A percentile compares a stretch with the other conserved stretches of the same genome.
These are phyloP conservation scores for Dissoconium aciculare DNA, from an alignment of 2,329 filamentous ascomycete species.

Conservation along the genomic window DNA sequence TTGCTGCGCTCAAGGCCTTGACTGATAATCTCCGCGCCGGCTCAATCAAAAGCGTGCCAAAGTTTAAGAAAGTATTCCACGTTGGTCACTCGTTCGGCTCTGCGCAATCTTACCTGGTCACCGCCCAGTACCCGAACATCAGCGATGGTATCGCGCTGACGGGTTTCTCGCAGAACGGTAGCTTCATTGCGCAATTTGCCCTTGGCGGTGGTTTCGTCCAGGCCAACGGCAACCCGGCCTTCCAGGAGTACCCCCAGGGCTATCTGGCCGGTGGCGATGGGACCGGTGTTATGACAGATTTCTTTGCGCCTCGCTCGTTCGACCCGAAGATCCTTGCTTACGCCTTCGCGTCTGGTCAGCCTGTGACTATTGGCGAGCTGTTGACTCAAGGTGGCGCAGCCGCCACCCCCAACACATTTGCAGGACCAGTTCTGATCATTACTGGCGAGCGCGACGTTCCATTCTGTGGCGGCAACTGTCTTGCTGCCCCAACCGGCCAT, in stretches of 20 bases:
- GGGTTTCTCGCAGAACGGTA: constrained; percentile 39
- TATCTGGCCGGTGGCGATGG: constrained; percentile 38
- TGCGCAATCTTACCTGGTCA: constrained; percentile 41
- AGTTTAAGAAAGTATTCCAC: constrained; percentile 38
- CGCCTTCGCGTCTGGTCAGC: constrained; percentile 37
- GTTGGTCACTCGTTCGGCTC: constrained; percentile 52
- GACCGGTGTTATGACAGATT: constrained; percentile 37
- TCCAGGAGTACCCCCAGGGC: constrained; percentile 28
- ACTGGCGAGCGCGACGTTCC: constrained; percentile 39
- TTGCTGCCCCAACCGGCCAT: constrained; percentile 26
- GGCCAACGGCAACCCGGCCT: constrained; percentile 19
- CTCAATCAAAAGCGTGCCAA: constrained; percentile 29
- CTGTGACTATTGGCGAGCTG: constrained; percentile 44
- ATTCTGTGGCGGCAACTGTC: constrained; percentile 50
- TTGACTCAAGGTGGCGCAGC: constrained; percentile 37
- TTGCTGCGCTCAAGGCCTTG: constrained; percentile 42
- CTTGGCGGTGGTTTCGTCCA: constrained; percentile 21
- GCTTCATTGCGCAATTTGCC: constrained; percentile 28
- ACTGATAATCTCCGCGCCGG: constrained; percentile 37
- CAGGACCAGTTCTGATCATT: constrained; percentile 43
- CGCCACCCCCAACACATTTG: constrained; percentile 26
- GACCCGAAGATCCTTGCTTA: constrained; percentile 38
- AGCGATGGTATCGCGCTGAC: constrained; percentile 47
- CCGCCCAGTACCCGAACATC: constrained; percentile 36
- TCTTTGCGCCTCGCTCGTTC: constrained; percentile 37